phyloP scores from a whole-genome alignment of 2,329 filamentous ascomycete species.

The Didymella pinodella region DNA sequence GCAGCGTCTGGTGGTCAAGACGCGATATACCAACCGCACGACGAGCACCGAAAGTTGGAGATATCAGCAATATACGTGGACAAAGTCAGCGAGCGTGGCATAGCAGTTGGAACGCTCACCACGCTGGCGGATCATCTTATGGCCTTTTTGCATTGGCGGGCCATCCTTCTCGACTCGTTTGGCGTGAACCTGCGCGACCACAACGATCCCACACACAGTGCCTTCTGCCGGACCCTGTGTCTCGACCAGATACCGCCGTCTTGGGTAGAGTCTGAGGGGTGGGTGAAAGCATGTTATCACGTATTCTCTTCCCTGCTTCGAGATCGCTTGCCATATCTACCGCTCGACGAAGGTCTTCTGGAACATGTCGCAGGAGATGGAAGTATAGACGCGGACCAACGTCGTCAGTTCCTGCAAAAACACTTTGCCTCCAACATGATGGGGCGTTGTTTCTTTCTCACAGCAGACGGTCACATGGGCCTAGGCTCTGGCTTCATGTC shows the following conservation, averaged over 20 bases:
- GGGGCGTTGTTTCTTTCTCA: background rate
- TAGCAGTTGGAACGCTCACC: background rate
- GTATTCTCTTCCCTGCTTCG: background rate
- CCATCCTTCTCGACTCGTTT: background rate
- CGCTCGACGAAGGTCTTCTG: too few species aligned
- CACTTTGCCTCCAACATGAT: background rate
- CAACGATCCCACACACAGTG: background rate
- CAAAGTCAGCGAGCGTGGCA: background rate
- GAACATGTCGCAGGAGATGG: too few species aligned
- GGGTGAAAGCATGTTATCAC: background rate
- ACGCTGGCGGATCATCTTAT: background rate
- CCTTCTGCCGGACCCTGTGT: conserved; percentile 2
- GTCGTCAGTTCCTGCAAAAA: background rate
- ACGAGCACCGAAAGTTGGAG: background rate
- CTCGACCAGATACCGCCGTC: background rate
- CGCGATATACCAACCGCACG: background rate
- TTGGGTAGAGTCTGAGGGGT: too few species aligned
- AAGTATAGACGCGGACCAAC: background rate
- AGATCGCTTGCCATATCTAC: too few species aligned
- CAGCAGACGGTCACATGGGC: conserved; percentile 6
- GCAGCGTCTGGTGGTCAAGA: background rate
- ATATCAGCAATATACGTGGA: background rate
- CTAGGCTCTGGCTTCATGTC: conserved; percentile 47
- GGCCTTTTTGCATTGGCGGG: conserved; percentile 7
- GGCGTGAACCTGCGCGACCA: background rate